Base-by-base conservation (phyloP, 2,329 filamentous ascomycete genomes). In the Fusarium armeniacum region DNA sequence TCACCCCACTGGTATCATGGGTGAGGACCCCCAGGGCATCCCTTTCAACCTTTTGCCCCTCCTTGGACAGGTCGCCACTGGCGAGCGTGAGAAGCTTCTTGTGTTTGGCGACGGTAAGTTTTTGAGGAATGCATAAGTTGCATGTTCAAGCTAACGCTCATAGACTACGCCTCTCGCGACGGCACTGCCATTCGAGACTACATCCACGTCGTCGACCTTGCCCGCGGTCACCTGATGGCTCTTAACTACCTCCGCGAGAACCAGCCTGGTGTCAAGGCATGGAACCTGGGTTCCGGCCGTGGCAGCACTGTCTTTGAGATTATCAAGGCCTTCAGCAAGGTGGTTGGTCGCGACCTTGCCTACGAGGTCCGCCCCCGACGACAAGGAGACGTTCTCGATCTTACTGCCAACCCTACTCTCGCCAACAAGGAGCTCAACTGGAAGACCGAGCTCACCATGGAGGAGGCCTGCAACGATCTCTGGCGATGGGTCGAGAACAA, bases 401-500 rank as follows among this genome's bases (percentile, higher is more conserved):
- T 99, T 47, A 99, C 96, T 24, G 94, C 96, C 71, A 97, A 98
- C 82, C 93, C 96, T 15, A 87, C 88, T 5, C 88, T 93, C 38
- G 96, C 96, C 54, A 97, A 97, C 82, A 83, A 89, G 79, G 96
- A 99, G 83, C 87, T 99, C 56, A 85, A 89, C 69, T 99, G 96
- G 96, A 94, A 94, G 85, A 94, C 96, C 2, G 88, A 97, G 83
- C 86, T 91, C 62, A 94, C 92, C 22, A 89, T 99, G 79, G 95
- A 98, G 83, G 90, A 97, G 80, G 94, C 95, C 28, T 99, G 96
- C 80, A 89, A 90, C 73, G 94, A 99, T 81, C 86, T 99, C 71
- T 99, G 96, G 96, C 90, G 90, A 77, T 99, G 96, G 96, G 97
- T 97, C 18, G 87, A 91, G 83, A 98, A 98, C 83, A 98, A 98